Conservation (phyloP, 1,284 basidiomycete genomes). For the Microbotryomycetes sp. region DNA sequence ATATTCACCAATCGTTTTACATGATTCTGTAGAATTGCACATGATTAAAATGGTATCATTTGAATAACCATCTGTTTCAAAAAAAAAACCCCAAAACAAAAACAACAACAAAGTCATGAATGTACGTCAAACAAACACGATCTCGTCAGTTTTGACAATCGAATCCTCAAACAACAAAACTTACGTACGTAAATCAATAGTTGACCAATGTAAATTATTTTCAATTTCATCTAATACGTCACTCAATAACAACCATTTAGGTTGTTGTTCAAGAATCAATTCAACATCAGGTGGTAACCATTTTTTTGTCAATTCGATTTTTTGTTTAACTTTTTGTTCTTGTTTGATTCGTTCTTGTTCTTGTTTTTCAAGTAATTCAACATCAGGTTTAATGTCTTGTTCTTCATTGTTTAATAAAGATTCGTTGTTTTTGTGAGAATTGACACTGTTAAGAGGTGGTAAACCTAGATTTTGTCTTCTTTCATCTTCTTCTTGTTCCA, state of each 20-base stretch:
- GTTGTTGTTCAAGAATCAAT: constrained; percentile 84
- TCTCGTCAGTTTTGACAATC: not conserved
- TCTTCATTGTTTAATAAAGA: too few species aligned
- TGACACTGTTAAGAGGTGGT: not conserved
- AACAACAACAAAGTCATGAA: not conserved
- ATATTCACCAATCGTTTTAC: constrained; percentile 68
- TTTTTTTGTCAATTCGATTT: too few species aligned
- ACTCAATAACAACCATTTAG: constrained; percentile 84
- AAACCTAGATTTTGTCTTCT: not conserved
- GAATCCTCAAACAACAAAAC: too few species aligned
- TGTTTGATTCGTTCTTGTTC: constrained; percentile 7
- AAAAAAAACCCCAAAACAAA: not conserved
- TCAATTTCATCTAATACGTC: constrained; percentile 89
- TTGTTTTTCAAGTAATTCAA: not conserved
- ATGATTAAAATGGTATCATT: constrained; percentile 78
- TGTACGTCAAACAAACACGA: not conserved
- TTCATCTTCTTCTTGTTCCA: not conserved
- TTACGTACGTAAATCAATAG: constrained; percentile 19
- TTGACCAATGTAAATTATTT: constrained; percentile 56
- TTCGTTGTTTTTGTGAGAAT: too few species aligned
- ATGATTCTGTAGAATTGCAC: constrained; percentile 74
- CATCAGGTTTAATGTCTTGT: not conserved
- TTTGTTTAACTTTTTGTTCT: not conserved
- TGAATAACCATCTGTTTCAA: constrained; percentile 26
- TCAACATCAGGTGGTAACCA: constrained; percentile 77